Evolutionary conservation across 2,329 filamentous ascomycete species (phyloP).

Genomic region (Fusarium stilboides): DNA sequence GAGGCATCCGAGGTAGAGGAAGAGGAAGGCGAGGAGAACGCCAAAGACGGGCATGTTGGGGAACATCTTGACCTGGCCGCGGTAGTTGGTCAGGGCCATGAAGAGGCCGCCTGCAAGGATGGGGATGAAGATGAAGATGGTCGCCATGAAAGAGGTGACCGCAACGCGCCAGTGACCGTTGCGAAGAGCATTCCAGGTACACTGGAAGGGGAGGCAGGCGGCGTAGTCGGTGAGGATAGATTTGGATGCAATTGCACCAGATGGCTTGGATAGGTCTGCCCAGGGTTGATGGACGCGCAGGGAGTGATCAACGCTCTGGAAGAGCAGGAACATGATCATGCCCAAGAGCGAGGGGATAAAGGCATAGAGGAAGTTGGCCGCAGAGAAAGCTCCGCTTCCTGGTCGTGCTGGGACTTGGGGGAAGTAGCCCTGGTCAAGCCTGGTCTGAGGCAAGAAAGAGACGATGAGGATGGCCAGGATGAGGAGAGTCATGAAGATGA

Average conservation of each 20-base stretch:
- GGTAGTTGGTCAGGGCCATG: constrained; percentile 76
- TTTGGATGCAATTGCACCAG: constrained; percentile 73
- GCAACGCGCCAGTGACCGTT: constrained; percentile 78
- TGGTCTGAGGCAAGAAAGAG: constrained; percentile 80
- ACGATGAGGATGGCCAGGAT: constrained; percentile 81
- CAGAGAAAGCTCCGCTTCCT: constrained; percentile 77
- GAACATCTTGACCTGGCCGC: constrained; percentile 73
- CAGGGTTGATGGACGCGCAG: constrained; percentile 79
- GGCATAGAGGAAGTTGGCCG: constrained; percentile 89
- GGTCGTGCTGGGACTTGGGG: constrained; percentile 77
- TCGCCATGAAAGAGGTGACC: constrained; percentile 70
- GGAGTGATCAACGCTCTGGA: constrained; percentile 76
- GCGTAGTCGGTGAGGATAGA: constrained; percentile 81
- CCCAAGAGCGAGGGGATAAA: constrained; percentile 80
- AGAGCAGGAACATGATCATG: constrained; percentile 75
- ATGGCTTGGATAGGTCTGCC: constrained; percentile 70
- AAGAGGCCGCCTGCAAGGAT: constrained; percentile 79
- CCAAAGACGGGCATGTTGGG: constrained; percentile 82
- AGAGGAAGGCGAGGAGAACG: constrained; percentile 78
- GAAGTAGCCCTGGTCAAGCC: constrained; percentile 78
- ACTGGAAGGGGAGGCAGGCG: constrained; percentile 74
- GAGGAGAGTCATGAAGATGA: constrained; percentile 71
- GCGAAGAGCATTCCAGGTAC: constrained; percentile 69
- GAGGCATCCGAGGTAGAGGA: constrained; percentile 78
- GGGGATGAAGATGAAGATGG: constrained; percentile 74